phyloP scores from a whole-genome alignment of 257 asterid genomes.

The Solanum phureja region DNA sequence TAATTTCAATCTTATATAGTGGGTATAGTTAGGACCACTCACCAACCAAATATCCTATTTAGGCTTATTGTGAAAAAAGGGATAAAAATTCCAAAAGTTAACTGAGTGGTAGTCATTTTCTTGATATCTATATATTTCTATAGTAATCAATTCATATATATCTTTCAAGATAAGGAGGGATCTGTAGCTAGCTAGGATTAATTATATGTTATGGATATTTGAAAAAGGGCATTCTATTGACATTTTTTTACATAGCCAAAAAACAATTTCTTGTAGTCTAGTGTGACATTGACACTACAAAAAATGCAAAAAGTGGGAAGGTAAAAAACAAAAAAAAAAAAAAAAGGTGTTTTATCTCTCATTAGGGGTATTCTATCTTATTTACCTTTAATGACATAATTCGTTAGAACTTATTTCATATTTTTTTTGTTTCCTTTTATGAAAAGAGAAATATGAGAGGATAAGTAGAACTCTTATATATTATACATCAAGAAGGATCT shows the following conservation, averaged over 20 bases:
- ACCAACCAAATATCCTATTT: background rate
- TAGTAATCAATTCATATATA: background rate
- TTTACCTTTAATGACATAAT: background rate
- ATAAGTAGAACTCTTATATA: background rate
- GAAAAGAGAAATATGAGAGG: background rate
- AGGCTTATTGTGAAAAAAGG: constrained; percentile 6
- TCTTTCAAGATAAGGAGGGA: constrained; percentile 9
- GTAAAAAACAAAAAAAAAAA: constrained; percentile 2
- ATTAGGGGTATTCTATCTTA: background rate
- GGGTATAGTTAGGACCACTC: constrained; percentile 27
- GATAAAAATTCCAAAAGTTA: constrained; percentile 19
- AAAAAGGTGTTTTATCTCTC: constrained; percentile 5
- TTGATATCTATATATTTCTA: background rate
- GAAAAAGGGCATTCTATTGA: constrained; percentile 2
- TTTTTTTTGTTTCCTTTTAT: background rate
- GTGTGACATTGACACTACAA: constrained; percentile 47
- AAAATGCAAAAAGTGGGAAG: background rate
- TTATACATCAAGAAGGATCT: background rate
- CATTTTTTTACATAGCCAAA: background rate
- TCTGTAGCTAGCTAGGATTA: background rate
- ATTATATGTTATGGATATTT: background rate
- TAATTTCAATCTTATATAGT: background rate
- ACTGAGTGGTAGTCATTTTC: constrained; percentile 39
- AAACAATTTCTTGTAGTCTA: constrained; percentile 28
- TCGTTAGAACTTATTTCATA: background rate